A percentile compares a stretch with the other conserved stretches of the same genome.
Evolutionary conservation across 495 filamentous ascomycete species (phyloP).

Genomic region (Tuber borchii): DNA sequence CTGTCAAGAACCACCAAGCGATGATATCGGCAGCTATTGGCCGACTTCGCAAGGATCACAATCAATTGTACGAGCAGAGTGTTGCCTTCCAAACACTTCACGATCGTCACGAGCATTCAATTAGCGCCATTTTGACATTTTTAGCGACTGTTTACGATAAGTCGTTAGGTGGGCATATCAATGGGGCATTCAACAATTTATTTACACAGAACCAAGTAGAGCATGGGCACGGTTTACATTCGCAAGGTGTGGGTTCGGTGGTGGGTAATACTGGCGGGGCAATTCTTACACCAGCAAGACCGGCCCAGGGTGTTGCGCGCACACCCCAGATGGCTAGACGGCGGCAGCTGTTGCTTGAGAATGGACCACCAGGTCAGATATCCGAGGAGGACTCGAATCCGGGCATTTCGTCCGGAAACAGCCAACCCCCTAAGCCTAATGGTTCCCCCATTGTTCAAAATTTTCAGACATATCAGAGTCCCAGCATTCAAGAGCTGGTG

Average conservation of each 20-base stretch:
- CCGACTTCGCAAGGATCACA: conserved; percentile 74
- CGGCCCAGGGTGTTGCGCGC: conserved; percentile 17
- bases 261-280: conserved; percentile 32
- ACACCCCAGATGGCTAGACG: conserved; percentile 27
- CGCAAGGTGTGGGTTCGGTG: conserved; percentile 29
- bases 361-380: conserved; percentile 36
- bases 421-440: conserved; percentile 23
- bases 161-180: conserved; percentile 55
- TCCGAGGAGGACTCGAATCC: conserved; percentile 32
- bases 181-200: conserved; percentile 39
- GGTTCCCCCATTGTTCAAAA: conserved; percentile 25
- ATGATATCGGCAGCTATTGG: conserved; percentile 73
- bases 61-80: conserved; percentile 82
- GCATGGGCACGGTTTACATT: conserved; percentile 34
- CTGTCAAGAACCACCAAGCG: conserved; percentile 74
- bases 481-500: conserved; percentile 35
- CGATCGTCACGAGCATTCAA: conserved; percentile 92
- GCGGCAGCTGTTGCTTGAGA: conserved; percentile 36
- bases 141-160: conserved; percentile 92
- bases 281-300: conserved; percentile 27
- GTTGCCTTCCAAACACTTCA: conserved; percentile 84
- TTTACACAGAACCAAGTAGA: conserved; percentile 41
- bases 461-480: conserved; percentile 34
- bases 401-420: conserved; percentile 16
- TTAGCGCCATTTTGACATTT: conserved; percentile 95